phyloP scores from a whole-genome alignment of 768 basidiomycete genomes.

The Omphalotus guepiniiformis region DNA sequence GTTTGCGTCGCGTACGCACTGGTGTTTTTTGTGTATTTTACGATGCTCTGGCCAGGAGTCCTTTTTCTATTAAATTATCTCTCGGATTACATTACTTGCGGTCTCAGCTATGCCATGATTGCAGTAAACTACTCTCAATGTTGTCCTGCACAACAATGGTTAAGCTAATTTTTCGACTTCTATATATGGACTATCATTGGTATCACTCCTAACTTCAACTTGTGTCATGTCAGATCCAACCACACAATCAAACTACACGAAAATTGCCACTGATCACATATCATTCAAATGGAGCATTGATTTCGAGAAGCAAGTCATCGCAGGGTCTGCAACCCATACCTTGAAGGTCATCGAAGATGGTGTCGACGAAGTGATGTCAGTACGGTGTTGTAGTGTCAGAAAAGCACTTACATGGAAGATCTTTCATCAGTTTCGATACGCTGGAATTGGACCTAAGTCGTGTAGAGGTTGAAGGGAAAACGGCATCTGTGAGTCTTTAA shows the following conservation, averaged over 20 bases:
- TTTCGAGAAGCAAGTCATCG: slow-evolving; percentile 56
- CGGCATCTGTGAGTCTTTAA: slow-evolving; percentile 39
- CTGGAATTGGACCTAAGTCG: slow-evolving; percentile 56
- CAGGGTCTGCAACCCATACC: slow-evolving; percentile 62
- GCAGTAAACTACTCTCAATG: too few species aligned
- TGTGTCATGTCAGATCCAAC: slow-evolving; percentile 51
- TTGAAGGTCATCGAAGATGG: slow-evolving; percentile 50
- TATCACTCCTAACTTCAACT: not conserved
- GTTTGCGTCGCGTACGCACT: not conserved
- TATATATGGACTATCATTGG: too few species aligned
- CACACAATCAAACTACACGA: slow-evolving; percentile 75
- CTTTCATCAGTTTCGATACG: slow-evolving; percentile 69
- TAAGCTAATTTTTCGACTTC: too few species aligned
- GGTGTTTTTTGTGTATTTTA: too few species aligned
- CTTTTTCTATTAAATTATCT: too few species aligned
- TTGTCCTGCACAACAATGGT: too few species aligned
- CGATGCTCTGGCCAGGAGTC: too few species aligned
- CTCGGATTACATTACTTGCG: too few species aligned
- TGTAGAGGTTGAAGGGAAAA: slow-evolving; percentile 48
- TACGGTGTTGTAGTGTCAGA: not conserved
- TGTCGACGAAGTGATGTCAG: slow-evolving; percentile 56
- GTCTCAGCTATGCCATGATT: too few species aligned
- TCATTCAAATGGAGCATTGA: slow-evolving; percentile 77
- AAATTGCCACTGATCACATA: slow-evolving; percentile 63
- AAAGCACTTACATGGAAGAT: not conserved